Base-by-base conservation (phyloP, 345 rosid species). In the Sisymbrium irio region DNA sequence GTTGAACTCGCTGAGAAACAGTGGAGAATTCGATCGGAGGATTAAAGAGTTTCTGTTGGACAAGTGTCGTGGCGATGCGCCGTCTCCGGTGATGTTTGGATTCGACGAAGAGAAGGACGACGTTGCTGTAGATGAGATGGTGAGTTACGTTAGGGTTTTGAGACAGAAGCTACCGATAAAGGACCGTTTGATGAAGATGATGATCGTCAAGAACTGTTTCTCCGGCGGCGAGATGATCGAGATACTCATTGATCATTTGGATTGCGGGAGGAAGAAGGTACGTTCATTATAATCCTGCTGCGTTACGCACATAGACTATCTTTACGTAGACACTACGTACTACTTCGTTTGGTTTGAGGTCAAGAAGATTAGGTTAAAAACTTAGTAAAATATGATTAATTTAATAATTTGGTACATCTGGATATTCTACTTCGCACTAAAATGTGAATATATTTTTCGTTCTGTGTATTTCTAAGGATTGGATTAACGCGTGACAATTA, bases 161-260 rank as follows among this genome's bases (percentile, higher is more conserved):
- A 83, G 97, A 58, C 89, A 84, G 80, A 82, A 72, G 56, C 70
- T 95, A 66, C 96, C 93, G 4, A 90, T 92, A 40, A 87, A 90
- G 75, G 97, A 95, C 66, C 92, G 96, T 15, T 72, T 92, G 73
- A 69, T 84, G 84, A 95, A 81, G 94, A 85, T 95, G 97, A 92
- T 87, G 86, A 82, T 95, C 28, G 90, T 87, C 2, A 87, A 85
- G 77, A 92, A 87, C 41, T 95, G 99, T 82, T 95, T 92, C 71
- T 63, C 92, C n/a, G 97, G 97, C 14, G 56, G 55, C 7, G 89
- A 90, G 75, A 65, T 90, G 97, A 80, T 92, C 49, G 94, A 95
- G 79, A 80, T 87, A 50, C 77, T 95, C 44, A 66, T 82, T 69
- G 74, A 81, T 50, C 86, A 87, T 80, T 72, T 88, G 76, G 88